phyloP scores from a whole-genome alignment of 345 rosid species.

The Erodium maritimum region DNA sequence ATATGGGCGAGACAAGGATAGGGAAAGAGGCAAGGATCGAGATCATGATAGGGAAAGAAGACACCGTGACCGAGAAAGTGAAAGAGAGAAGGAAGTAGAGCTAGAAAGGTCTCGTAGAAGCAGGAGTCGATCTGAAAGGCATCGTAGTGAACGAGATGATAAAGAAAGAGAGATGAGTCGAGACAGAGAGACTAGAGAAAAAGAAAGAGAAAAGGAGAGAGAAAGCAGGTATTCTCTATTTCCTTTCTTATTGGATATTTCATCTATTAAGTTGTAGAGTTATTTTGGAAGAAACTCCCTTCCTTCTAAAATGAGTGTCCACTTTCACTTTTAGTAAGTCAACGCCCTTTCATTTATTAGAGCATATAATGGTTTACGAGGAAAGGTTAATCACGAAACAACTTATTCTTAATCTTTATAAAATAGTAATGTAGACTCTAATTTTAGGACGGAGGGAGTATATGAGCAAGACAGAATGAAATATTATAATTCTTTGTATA shows the following conservation, averaged over 20 bases:
- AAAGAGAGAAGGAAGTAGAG: conserved; percentile 31
- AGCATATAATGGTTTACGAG: no score
- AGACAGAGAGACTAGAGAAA: conserved; percentile 48
- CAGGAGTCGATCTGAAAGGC: conserved; percentile 51
- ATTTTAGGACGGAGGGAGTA: no score
- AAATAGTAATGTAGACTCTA: no score
- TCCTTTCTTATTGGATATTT: not conserved
- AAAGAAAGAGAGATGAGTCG: conserved; percentile 34
- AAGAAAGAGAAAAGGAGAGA: conserved; percentile 44
- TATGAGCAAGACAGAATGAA: no score
- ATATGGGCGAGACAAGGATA: conserved; percentile 22
- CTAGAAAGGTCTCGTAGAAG: conserved; percentile 38
- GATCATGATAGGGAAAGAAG: conserved; percentile 25
- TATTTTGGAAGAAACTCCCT: no score
- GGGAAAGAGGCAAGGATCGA: conserved; percentile 25
- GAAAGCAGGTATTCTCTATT: conserved; percentile 51
- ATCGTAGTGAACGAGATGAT: conserved; percentile 30
- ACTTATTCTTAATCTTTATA: no score
- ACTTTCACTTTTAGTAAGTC: no score
- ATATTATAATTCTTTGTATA: no score
- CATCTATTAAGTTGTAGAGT: not conserved
- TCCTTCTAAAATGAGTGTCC: no score
- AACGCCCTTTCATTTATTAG: no score
- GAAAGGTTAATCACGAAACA: no score
- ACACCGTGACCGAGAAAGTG: conserved; percentile 24